Evolutionary conservation across 768 basidiomycete genomes (phyloP).

Genomic region (Hebeloma cylindrosporum): DNA sequence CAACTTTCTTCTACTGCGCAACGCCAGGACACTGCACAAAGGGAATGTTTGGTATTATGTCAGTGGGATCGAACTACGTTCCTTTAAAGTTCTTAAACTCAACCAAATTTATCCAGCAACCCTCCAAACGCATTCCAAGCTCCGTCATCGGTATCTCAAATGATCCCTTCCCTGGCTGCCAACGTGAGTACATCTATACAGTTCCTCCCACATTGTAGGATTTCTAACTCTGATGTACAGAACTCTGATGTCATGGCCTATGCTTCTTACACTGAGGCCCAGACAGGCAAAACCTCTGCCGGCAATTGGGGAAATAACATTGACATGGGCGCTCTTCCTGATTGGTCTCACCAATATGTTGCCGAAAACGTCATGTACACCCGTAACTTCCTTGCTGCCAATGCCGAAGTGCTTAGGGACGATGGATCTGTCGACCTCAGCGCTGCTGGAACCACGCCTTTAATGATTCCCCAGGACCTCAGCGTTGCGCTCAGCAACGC

Average conservation of each 20-base stretch:
- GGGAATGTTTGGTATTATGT: constrained; percentile 87
- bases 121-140: constrained; percentile 49
- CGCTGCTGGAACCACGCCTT: constrained; percentile 40
- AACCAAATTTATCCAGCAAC: constrained; percentile 36
- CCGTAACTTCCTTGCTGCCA: constrained; percentile 44
- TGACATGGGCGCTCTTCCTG: constrained; percentile 54
- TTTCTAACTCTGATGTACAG: constrained; percentile 26
- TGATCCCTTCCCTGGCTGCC: constrained; percentile 50
- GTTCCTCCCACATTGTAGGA: not conserved
- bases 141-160: constrained; percentile 47
- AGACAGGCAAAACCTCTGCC: constrained; percentile 51
- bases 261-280: constrained; percentile 46
- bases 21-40: constrained; percentile 71
- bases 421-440: constrained; percentile 55
- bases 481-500: constrained; percentile 43
- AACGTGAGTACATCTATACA: constrained; percentile 42
- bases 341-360: constrained; percentile 47
- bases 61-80: constrained; percentile 18
- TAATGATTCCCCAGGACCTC: constrained; percentile 64
- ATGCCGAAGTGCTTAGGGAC: constrained; percentile 48
- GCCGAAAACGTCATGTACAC: constrained; percentile 61
- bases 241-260: constrained; percentile 59
- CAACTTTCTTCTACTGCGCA: constrained; percentile 76
- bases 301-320: constrained; percentile 63
- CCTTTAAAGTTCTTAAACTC: constrained; percentile 1